A percentile compares a stretch with the other conserved stretches of the same genome.
Conservation (phyloP, 1,284 basidiomycete genomes). For the Pterula multifida region DNA sequence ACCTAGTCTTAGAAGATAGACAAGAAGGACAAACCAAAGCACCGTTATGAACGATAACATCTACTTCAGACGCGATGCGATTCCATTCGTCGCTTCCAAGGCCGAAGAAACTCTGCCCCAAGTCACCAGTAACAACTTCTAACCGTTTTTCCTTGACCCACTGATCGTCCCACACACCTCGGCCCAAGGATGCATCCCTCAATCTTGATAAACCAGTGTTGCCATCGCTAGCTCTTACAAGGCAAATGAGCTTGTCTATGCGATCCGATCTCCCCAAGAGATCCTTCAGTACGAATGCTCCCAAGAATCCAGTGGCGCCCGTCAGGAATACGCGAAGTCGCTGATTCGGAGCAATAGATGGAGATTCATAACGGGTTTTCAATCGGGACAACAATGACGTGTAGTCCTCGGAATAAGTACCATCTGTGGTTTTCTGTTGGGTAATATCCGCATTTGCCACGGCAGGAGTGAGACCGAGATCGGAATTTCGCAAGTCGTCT, state of each 20-base stretch:
- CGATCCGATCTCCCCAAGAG: slow-evolving; percentile 52
- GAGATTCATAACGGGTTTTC: slow-evolving; percentile 44
- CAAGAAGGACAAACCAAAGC: slow-evolving; percentile 59
- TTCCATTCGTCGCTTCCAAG: slow-evolving; percentile 59
- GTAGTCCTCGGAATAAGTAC: slow-evolving; percentile 78
- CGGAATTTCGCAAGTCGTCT: slow-evolving; percentile 67
- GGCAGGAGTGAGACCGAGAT: slow-evolving; percentile 55
- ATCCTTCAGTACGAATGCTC: slow-evolving; percentile 85
- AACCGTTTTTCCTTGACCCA: slow-evolving; percentile 69
- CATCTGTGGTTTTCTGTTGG: slow-evolving; percentile 14
- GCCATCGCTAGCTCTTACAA: slow-evolving; percentile 66
- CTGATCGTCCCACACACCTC: slow-evolving; percentile 87
- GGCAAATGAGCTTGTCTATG: slow-evolving; percentile 84
- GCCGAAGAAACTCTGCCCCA: slow-evolving; percentile 72
- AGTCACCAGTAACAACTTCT: slow-evolving; percentile 84
- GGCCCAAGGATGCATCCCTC: slow-evolving; percentile 66
- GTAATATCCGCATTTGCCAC: not conserved
- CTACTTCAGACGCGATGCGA: slow-evolving; percentile 61
- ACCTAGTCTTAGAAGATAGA: not conserved
- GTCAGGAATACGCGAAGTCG: slow-evolving; percentile 84
- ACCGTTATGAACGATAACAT: slow-evolving; percentile 90
- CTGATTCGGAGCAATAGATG: slow-evolving; percentile 38
- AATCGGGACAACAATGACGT: slow-evolving; percentile 52
- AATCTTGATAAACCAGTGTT: slow-evolving; percentile 65
- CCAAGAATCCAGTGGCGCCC: slow-evolving; percentile 95